These are phyloP conservation scores for Skeletonema potamos DNA, from an alignment of 108 stramenopile genomes.

Conservation along the genomic window DNA sequence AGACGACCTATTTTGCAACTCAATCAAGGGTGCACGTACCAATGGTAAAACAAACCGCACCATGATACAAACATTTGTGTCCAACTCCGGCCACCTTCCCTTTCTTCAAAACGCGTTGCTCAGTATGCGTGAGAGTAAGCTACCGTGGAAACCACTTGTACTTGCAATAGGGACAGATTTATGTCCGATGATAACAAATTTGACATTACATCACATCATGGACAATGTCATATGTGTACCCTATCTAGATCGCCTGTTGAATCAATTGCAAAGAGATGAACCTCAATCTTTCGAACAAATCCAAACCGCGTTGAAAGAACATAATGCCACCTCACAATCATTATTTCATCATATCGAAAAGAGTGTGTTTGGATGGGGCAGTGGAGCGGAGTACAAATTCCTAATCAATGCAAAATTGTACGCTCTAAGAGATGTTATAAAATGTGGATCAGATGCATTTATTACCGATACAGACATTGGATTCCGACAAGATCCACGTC, in stretches of 20 bases:
- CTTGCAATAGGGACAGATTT: background rate
- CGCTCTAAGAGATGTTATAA: background rate
- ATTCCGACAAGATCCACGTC: background rate
- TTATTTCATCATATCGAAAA: too few species aligned
- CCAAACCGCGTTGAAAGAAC: background rate
- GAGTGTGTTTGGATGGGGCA: too few species aligned
- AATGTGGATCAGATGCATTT: slow-evolving; percentile 4
- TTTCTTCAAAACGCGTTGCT: slow-evolving; percentile 4
- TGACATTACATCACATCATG: too few species aligned
- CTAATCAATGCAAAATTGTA: slow-evolving; percentile 2
- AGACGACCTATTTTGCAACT: background rate
- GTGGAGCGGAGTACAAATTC: slow-evolving; percentile 4
- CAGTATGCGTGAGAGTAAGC: background rate
- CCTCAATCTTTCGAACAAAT: slow-evolving; percentile 7
- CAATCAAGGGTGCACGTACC: background rate
- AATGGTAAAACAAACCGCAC: background rate
- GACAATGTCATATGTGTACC: slow-evolving; percentile 1
- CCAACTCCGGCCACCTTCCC: background rate
- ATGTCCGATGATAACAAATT: too few species aligned
- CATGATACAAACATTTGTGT: slow-evolving; percentile 2
- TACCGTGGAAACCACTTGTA: slow-evolving; percentile 1
- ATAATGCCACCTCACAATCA: background rate
- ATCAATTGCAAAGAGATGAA: slow-evolving; percentile 3
- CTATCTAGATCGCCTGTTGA: background rate
- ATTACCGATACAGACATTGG: slow-evolving; percentile 3